Evolutionary conservation across 768 basidiomycete species (phyloP).

Genomic region (Russula griseocarnosa): DNA sequence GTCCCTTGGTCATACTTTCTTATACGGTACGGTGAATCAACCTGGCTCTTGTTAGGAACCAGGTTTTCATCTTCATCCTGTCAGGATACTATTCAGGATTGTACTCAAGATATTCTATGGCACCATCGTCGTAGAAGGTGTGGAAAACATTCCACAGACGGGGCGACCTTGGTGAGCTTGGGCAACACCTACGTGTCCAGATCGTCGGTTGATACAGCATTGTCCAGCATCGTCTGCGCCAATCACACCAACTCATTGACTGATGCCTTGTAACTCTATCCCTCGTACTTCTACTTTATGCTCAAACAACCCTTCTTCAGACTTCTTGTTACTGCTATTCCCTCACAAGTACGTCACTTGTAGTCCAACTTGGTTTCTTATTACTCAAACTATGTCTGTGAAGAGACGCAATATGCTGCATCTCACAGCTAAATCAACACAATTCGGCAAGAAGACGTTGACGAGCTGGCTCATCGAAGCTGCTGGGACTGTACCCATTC

Average conservation of each 20-base stretch:
- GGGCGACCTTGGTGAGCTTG: slow-evolving; percentile 66
- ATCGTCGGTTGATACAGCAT: slow-evolving; percentile 3
- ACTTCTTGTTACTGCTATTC: slow-evolving; percentile 69
- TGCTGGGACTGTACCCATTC: slow-evolving; percentile 81
- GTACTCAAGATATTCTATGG: slow-evolving; percentile 91
- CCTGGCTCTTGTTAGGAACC: not conserved
- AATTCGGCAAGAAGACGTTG: slow-evolving; percentile 78
- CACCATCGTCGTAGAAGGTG: slow-evolving; percentile 79
- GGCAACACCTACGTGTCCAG: not conserved
- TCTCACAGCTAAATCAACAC: slow-evolving; percentile 83
- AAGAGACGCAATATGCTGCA: slow-evolving; percentile 77
- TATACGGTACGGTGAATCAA: slow-evolving; percentile 61
- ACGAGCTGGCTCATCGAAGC: slow-evolving; percentile 89
- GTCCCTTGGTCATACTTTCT: slow-evolving; percentile 64
- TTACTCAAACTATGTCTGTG: not conserved
- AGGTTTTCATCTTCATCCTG: slow-evolving; percentile 1
- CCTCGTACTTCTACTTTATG: not conserved
- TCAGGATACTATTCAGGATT: slow-evolving; percentile 67
- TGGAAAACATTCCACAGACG: slow-evolving; percentile 61
- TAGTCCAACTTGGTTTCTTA: slow-evolving; percentile 11
- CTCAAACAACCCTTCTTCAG: slow-evolving; percentile 36
- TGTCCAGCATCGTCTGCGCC: slow-evolving; percentile 70
- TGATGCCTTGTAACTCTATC: slow-evolving; percentile 62
- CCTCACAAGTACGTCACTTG: slow-evolving; percentile 48
- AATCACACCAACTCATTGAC: slow-evolving; percentile 87